Evolutionary conservation across 306 rosid species (phyloP).

Genomic region (Delonix regia): DNA sequence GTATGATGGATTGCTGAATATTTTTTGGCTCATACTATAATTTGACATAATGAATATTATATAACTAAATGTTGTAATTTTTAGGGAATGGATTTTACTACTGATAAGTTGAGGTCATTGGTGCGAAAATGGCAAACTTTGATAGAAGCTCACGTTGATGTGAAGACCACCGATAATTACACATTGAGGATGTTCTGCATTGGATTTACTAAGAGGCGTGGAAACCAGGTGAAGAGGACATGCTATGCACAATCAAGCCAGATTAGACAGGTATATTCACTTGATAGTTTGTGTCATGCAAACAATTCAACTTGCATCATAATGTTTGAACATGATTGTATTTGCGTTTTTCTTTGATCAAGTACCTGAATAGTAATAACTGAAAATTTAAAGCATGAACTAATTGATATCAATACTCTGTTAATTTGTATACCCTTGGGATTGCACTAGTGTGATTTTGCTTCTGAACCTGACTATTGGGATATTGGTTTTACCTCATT

Average conservation of each 20-base stretch:
- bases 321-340: background rate
- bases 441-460: background rate
- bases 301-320: background rate
- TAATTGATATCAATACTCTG: background rate
- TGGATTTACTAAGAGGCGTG: slow-evolving; percentile 88
- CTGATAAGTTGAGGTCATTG: slow-evolving; percentile 91
- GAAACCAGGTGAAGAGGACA: slow-evolving; percentile 90
- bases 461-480: background rate
- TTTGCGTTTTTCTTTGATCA: background rate
- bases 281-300: background rate
- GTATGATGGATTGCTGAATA: slow-evolving; percentile 41
- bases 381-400: background rate
- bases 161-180: slow-evolving; percentile 83
- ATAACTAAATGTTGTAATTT: background rate
- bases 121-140: slow-evolving; percentile 90
- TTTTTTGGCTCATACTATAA: background rate
- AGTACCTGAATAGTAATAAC: background rate
- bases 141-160: slow-evolving; percentile 95
- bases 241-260: slow-evolving; percentile 95
- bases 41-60: background rate
- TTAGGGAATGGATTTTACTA: slow-evolving; percentile 91
- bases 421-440: background rate
- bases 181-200: slow-evolving; percentile 89
- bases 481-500: background rate
- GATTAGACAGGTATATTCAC: slow-evolving; percentile 65